A percentile compares a stretch with the other conserved stretches of the same genome.
These are phyloP conservation scores for Uncinocarpus reesii DNA, from an alignment of 2,329 filamentous ascomycete species.

Conservation along the genomic window DNA sequence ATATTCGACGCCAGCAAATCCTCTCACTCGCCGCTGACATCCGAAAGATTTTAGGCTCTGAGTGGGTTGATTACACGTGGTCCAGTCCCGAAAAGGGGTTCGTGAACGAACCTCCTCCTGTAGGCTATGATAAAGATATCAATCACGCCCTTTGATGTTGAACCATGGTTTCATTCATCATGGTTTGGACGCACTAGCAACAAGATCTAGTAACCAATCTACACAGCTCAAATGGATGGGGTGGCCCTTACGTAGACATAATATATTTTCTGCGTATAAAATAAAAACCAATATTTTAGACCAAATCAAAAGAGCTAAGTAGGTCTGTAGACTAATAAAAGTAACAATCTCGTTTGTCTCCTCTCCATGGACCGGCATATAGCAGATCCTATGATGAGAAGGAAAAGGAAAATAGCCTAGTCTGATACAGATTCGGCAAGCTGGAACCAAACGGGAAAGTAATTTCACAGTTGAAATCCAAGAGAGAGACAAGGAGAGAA, in stretches of 20 bases:
- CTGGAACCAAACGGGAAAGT: background rate
- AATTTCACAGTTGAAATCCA: background rate
- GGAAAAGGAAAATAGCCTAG: slow-evolving; percentile 6
- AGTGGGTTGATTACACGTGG: slow-evolving; percentile 41
- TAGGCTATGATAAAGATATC: slow-evolving; percentile 14
- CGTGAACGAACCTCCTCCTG: slow-evolving; percentile 27
- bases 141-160: no score
- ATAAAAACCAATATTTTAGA: background rate
- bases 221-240: no score
- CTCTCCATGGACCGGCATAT: slow-evolving; percentile 16
- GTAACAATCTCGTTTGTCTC: background rate
- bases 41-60: slow-evolving; percentile 29
- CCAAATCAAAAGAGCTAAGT: no score
- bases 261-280: background rate
- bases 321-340: no score
- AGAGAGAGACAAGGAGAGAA: background rate
- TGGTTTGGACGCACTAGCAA: no score
- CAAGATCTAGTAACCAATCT: no score
- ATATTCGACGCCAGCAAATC: slow-evolving; percentile 27
- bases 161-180: no score
- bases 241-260: no score
- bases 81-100: slow-evolving; percentile 35
- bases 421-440: background rate
- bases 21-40: slow-evolving; percentile 29
- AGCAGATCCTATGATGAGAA: slow-evolving; percentile 18